These are phyloP conservation scores for Pythium coloratum DNA, from an alignment of 352 stramenopile species.

Conservation along the genomic window DNA sequence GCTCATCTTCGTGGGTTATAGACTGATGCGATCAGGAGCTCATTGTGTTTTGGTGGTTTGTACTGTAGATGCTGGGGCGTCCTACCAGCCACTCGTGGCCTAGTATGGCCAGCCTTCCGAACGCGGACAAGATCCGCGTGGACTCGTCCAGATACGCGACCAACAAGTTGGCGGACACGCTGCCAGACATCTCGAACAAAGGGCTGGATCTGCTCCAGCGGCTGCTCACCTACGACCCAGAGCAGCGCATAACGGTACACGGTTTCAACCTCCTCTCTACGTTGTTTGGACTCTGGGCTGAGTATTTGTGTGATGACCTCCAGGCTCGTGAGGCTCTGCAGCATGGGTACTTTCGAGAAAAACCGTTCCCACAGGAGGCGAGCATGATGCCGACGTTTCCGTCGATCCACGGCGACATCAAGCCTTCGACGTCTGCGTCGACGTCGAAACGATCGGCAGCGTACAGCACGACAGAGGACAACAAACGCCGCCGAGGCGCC, in stretches of 20 bases:
- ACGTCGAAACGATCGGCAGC: not conserved
- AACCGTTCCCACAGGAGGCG: conserved; percentile 56
- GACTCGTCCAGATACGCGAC: conserved; percentile 36
- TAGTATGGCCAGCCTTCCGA: conserved; percentile 42
- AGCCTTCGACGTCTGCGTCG: conserved; percentile 1
- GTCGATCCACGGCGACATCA: conserved; percentile 50
- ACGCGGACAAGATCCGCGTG: conserved; percentile 40
- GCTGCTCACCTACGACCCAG: conserved; percentile 56
- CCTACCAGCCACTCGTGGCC: conserved; percentile 65
- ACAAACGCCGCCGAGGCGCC: not conserved
- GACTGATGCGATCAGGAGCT: no score
- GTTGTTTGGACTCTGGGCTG: not conserved
- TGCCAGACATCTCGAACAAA: conserved; percentile 43
- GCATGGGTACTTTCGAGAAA: conserved; percentile 67
- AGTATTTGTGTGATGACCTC: not conserved
- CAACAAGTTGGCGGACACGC: conserved; percentile 39
- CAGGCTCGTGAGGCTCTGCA: conserved; percentile 48
- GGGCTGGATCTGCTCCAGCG: conserved; percentile 50
- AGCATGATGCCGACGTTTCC: conserved; percentile 70
- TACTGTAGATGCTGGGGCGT: conserved; percentile 47
- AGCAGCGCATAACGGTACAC: conserved; percentile 45
- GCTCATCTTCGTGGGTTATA: not conserved
- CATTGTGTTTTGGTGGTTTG: not conserved
- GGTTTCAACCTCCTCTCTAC: not conserved
- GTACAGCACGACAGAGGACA: conserved; percentile 5